Evolutionary conservation across 2,329 filamentous ascomycete species (phyloP).

Genomic region (Penicillium nordicum): DNA sequence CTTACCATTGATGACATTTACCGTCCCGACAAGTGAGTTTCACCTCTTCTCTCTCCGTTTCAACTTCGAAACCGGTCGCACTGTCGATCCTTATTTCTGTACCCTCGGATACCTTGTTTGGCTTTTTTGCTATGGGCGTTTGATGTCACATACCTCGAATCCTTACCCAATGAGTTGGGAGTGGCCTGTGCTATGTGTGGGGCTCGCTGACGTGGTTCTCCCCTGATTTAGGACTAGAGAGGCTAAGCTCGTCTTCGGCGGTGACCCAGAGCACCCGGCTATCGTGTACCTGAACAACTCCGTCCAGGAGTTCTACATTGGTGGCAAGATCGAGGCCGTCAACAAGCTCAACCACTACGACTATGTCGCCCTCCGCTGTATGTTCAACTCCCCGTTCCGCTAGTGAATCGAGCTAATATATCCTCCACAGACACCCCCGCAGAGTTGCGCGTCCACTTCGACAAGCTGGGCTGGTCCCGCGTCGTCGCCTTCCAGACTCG

Average conservation of each 20-base stretch:
- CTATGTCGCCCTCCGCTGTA: slow-evolving; percentile 93
- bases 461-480: slow-evolving; percentile 97
- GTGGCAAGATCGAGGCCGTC: slow-evolving; percentile 92
- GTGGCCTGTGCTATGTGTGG: slow-evolving; percentile 21
- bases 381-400: slow-evolving; percentile 33
- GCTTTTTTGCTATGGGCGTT: background rate
- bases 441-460: slow-evolving; percentile 92
- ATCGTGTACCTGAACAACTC: slow-evolving; percentile 83
- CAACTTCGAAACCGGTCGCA: background rate
- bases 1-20: slow-evolving; percentile 95
- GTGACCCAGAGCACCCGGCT: slow-evolving; percentile 85
- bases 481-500: slow-evolving; percentile 99
- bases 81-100: slow-evolving; percentile 1
- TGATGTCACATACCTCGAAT: slow-evolving; percentile 8
- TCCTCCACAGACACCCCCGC: slow-evolving; percentile 71
- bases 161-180: slow-evolving; percentile 8
- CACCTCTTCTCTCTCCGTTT: background rate
- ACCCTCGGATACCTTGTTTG: background rate
- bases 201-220: slow-evolving; percentile 27
- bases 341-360: slow-evolving; percentile 98
- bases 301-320: slow-evolving; percentile 84
- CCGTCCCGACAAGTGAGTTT: slow-evolving; percentile 81
- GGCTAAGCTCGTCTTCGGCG: slow-evolving; percentile 91
- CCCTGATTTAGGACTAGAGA: slow-evolving; percentile 65
- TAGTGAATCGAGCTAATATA: slow-evolving; percentile 1